Percentiles rank a stretch among this genome's conserved stretches.
Conservation (phyloP, 257 asterid genomes). For the Scutellaria galericulata region DNA sequence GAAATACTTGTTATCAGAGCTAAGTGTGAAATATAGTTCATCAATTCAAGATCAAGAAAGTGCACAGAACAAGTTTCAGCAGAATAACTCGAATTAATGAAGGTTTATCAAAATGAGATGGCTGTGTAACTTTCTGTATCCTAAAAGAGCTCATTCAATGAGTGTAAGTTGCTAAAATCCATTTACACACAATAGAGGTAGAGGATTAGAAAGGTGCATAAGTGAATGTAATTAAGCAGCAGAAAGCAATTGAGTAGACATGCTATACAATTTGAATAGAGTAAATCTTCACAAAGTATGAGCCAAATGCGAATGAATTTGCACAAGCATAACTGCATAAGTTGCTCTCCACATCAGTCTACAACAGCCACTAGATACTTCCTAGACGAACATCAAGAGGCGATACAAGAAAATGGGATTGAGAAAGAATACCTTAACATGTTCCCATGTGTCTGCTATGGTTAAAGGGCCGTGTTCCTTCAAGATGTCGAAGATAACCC, state of each 20-base stretch:
- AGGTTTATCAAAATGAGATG: constrained; percentile 2
- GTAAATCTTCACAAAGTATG: constrained; percentile 5
- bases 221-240: background rate
- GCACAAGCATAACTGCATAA: background rate
- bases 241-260: background rate
- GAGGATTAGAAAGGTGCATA: background rate
- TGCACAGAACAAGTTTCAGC: background rate
- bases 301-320: background rate
- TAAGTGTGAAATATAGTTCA: background rate
- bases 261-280: background rate
- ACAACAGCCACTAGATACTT: too few species aligned
- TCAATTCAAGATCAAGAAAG: background rate
- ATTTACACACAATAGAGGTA: background rate
- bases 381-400: too few species aligned
- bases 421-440: constrained; percentile 65
- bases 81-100: background rate
- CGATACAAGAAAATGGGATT: background rate
- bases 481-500: constrained; percentile 78
- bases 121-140: constrained; percentile 5
- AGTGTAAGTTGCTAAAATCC: background rate
- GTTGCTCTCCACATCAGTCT: too few species aligned
- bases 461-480: constrained; percentile 93
- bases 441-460: constrained; percentile 89
- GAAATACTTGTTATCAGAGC: background rate
- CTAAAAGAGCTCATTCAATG: constrained; percentile 4